These are phyloP conservation scores for Xylariales sp. DNA, from an alignment of 2,329 filamentous ascomycete species.

Conservation along the genomic window DNA sequence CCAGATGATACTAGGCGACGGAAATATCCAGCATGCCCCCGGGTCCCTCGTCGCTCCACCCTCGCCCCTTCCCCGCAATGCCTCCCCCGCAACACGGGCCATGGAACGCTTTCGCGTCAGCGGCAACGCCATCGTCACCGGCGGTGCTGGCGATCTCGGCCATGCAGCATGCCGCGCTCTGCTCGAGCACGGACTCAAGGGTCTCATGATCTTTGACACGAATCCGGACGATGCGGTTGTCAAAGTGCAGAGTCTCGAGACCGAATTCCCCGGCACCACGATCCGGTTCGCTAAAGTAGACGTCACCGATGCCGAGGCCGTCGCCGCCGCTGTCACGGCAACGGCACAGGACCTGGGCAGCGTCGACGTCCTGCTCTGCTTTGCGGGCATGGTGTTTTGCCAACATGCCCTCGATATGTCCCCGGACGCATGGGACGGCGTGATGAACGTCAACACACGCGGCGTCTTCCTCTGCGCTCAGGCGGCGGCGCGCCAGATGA, in stretches of 20 bases:
- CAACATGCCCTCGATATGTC: conserved; percentile 56
- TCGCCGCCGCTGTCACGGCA: conserved; percentile 30
- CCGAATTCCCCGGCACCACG: conserved; percentile 48
- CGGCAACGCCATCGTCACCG: conserved; percentile 28
- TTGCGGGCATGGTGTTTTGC: conserved; percentile 65
- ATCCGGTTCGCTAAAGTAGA: conserved; percentile 52
- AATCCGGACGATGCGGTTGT: conserved; percentile 20
- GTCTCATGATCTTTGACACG: conserved; percentile 28
- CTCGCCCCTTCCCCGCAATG: conserved; percentile 16
- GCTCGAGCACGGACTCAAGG: conserved; percentile 26
- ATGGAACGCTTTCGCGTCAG: conserved; percentile 21
- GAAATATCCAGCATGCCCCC: conserved; percentile 13
- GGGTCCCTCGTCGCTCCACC: conserved; percentile 20
- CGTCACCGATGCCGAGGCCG: conserved; percentile 49
- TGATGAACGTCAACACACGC: conserved; percentile 68
- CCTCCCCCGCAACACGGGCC: conserved; percentile 17
- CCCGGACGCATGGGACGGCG: conserved; percentile 53
- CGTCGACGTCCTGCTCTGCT: conserved; percentile 55
- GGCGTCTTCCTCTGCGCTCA: conserved; percentile 68
- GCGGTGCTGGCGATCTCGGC: conserved; percentile 27
- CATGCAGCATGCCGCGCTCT: conserved; percentile 23
- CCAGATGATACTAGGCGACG: conserved; percentile 20
- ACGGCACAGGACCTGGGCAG: conserved; percentile 40
- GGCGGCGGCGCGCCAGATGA: conserved; percentile 53
- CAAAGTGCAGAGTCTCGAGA: conserved; percentile 40